phyloP scores from a whole-genome alignment of 257 asterid species.

The Gynochthodes officinalis region DNA sequence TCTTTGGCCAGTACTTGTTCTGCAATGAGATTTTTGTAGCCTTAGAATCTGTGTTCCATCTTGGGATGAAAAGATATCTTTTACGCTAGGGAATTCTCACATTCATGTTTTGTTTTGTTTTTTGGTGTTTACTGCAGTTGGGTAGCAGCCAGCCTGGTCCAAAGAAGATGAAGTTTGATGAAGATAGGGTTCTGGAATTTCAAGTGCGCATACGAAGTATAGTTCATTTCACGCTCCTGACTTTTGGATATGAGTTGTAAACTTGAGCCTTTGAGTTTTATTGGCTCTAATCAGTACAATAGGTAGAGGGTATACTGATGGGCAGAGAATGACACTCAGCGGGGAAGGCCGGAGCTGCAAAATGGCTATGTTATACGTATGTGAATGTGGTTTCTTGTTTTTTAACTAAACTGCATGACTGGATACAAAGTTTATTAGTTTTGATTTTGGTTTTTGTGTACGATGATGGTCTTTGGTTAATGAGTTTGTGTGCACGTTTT shows the following conservation, averaged over 20 bases:
- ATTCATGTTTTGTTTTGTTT: not conserved
- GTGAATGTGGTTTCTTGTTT: not conserved
- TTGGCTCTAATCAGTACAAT: not conserved
- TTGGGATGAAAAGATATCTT: not conserved
- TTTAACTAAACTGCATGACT: not conserved
- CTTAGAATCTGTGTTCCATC: too few relatives aligned
- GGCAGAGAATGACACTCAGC: not conserved
- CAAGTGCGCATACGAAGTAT: too few relatives aligned
- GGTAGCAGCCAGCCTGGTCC: slow-evolving; percentile 53
- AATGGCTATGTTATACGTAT: not conserved
- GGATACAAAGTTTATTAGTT: not conserved
- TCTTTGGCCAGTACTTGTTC: not conserved
- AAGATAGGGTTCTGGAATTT: slow-evolving; percentile 25
- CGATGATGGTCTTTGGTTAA: not conserved
- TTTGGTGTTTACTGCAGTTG: slow-evolving; percentile 41
- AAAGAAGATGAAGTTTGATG: slow-evolving; percentile 66
- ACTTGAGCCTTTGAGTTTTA: too few relatives aligned
- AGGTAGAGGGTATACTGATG: not conserved
- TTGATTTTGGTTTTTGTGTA: not conserved
- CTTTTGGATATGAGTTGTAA: not conserved
- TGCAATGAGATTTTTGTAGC: not conserved
- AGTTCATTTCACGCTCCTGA: not conserved
- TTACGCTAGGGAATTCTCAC: not conserved
- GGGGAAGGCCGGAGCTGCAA: not conserved
- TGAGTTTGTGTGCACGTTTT: not conserved